Evolutionary conservation across 2,329 filamentous ascomycete species (phyloP).

Genomic region (Ascochyta rabiei): DNA sequence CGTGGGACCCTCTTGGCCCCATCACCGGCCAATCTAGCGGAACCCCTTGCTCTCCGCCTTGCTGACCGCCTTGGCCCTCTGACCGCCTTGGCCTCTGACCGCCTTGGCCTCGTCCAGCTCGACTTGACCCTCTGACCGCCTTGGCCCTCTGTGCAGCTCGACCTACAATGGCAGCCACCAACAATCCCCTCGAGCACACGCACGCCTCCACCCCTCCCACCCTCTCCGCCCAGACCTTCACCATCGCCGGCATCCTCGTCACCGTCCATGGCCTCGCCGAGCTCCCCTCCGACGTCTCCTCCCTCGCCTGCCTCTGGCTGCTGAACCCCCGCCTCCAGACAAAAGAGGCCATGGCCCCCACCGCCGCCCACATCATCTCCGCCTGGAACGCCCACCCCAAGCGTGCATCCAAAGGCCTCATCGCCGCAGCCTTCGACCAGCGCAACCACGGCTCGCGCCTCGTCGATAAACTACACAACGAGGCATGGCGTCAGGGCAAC

Average conservation of each 20-base stretch:
- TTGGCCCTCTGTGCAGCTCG: too few species aligned
- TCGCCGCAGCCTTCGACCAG: conserved; percentile 88
- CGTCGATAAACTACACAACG: conserved; percentile 71
- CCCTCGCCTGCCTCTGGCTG: conserved; percentile 85
- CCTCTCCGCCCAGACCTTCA: conserved; percentile 69
- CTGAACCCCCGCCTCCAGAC: conserved; percentile 78
- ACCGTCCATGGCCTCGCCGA: conserved; percentile 83
- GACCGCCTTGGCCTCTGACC: too few species aligned
- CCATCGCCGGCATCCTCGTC: conserved; percentile 78
- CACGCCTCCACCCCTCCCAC: conserved; percentile 31
- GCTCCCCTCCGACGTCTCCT: conserved; percentile 60
- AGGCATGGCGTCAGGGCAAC: conserved; percentile 81
- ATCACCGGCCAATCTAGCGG: conserved; percentile 6
- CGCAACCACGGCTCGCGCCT: conserved; percentile 84
- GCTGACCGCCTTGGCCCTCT: conserved; percentile 20
- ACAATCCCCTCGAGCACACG: conserved; percentile 44
- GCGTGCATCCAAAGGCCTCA: conserved; percentile 60
- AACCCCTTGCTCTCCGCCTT: conserved; percentile 23
- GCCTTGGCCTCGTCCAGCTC: too few species aligned
- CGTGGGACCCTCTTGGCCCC: neutral
- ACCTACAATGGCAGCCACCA: conserved; percentile 41
- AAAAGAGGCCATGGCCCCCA: conserved; percentile 74
- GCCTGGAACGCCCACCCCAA: conserved; percentile 64
- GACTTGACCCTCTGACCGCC: too few species aligned
- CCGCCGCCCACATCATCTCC: conserved; percentile 72